Base-by-base conservation (phyloP, 78 protist genomes). In the Salpingoeca rosetta region DNA sequence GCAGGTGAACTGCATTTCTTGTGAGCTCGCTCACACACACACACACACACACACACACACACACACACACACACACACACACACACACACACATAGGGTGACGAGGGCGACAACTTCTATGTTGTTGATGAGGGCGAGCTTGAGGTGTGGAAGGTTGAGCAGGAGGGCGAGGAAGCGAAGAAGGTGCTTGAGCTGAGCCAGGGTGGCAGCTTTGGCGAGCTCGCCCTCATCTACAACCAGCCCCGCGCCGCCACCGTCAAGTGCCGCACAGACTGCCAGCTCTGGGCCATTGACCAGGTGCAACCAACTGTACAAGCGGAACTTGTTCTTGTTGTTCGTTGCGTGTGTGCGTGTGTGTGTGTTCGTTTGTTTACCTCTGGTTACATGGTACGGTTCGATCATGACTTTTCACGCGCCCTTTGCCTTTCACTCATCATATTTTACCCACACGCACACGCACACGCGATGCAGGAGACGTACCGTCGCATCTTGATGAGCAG, bases 201-300 rank as follows among this genome's bases (percentile, higher is more conserved):
- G 57, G 89, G 89, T 38, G 94, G 93, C 82, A 65, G 89, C 77
- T 94, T 94, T 81, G 96, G 96, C 72, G 96, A 94, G 77, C 86
- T 91, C 1, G 97, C 95, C 25, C 88, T 95, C 56, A 93, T 95
- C 84, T 91, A 95, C 80, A 88, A 88, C 75, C 84, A 89, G 40
- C 97, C 97, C 28, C 90, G 97, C 37, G 95, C 97, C 12, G 97
- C 97, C 24, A 93, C 97, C 76, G 90, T 94, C n/a, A 93, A 84
- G 80, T 84, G 85, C 45, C 37, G 43, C 57, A 73, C 85, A 36
- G 86, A 80, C 73, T 1, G 35, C n/a, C 80, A 38, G 17, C 80
- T 56, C 35, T 87, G 90, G 90, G 85, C 90, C 51, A n/a, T 87
- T 12, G 90, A 87, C 39, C 90, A 85, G n/a, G n/a, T 84, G n/a